Base-by-base conservation (phyloP, 306 rosid species). In the Ammopiptanthus mongolicus region DNA sequence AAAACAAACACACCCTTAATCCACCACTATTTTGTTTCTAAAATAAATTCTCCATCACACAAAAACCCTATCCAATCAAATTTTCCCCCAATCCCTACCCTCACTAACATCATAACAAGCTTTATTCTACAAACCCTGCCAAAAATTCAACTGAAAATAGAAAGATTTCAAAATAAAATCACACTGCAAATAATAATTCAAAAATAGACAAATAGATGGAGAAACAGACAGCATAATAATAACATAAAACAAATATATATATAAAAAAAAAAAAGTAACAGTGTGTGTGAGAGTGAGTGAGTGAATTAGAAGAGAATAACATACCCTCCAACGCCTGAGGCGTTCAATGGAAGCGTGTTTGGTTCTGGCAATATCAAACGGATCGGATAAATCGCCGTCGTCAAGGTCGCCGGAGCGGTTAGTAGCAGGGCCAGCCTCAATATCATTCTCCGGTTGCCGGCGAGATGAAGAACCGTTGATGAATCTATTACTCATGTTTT, bases 261-360 rank as follows among this genome's bases (percentile, higher is more conserved):
- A n/a, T n/a, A 64, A 25, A 52, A 22, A 59, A 7, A n/a, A 28
- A 69, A 14, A 0, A 22, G 15, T 48, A 17, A 21, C 14, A 22
- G 50, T 19, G 52, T 4, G 15, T 13, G 47, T n/a, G 33, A 21
- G 28, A 31, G 11, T 0, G 28, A 9, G n/a, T n/a, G n/a, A n/a
- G n/a, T n/a, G n/a, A 8, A 18, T 44, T 28, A 65, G 76, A 65
- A 70, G n/a, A 63, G 51, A 36, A 76, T n/a, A 77, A 77, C 87
- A 1, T 78, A 96, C 99, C 65, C 98, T 87, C 99, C 99, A 96
- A 1, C 97, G 96, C 57, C 79, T 78, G 65, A 96, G 98, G n/a
- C 99, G 91, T 10, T 88, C 91, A 15, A 91, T 14, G 0, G 99
- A 79, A 75, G 94, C 99, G 29, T 88, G 46, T 80, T 92, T 96